A percentile compares a stretch with the other conserved stretches of the same genome.
Conservation (phyloP, 2,329 filamentous ascomycete genomes). For the Shiraia sp. region DNA sequence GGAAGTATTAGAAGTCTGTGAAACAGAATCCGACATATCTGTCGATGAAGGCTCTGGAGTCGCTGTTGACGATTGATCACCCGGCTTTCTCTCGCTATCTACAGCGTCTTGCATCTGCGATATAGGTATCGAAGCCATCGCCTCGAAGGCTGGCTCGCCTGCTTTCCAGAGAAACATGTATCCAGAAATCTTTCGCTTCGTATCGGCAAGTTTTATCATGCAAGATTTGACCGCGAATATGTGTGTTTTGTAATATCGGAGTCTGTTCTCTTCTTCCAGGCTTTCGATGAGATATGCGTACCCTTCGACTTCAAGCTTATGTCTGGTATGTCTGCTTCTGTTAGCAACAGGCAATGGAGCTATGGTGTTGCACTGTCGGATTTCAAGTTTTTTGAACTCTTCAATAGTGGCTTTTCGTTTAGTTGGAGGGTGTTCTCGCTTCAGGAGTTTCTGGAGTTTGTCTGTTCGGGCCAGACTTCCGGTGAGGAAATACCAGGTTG, state of each 20-base stretch:
- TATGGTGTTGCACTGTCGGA: background rate
- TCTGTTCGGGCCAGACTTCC: constrained; percentile 1
- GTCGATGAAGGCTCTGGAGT: no score
- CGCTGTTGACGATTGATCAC: no score
- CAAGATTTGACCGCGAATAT: constrained; percentile 2
- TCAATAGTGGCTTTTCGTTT: background rate
- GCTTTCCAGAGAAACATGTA: constrained; percentile 2
- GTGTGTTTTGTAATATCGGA: constrained; percentile 5
- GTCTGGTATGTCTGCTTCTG: background rate
- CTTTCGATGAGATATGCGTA: constrained; percentile 4
- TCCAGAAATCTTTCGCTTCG: background rate
- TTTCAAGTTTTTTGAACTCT: no score
- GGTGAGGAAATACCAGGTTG: constrained; percentile 12
- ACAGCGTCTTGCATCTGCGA: background rate
- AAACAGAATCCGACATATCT: no score
- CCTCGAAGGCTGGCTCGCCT: background rate
- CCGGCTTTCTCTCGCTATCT: no score
- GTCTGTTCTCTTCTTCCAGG: constrained; percentile 1
- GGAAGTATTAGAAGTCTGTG: no score
- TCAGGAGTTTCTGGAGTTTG: constrained; percentile 2
- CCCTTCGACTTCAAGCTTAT: background rate
- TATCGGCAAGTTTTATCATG: constrained; percentile 3
- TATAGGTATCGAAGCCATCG: no score
- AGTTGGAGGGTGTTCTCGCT: constrained; percentile 1
- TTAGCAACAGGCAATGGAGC: background rate